Percentiles rank a stretch among this genome's conserved stretches.
Conservation (phyloP, 2,329 filamentous ascomycete species). For the Aspergillus sp. region DNA sequence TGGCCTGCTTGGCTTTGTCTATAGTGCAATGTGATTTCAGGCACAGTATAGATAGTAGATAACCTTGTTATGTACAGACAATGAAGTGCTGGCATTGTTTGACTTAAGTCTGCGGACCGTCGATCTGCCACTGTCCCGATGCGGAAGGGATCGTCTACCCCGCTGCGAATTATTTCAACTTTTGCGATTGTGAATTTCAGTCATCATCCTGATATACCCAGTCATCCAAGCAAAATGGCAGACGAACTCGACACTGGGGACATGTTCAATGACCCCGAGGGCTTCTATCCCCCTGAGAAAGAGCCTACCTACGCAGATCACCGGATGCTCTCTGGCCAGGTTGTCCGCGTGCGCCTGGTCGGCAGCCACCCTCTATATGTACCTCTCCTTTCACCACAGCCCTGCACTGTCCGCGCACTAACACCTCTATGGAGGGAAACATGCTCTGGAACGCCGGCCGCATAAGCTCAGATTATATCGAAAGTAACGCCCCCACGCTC, state of each 20-base stretch:
- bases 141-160: background rate
- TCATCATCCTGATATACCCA: background rate
- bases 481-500: constrained; percentile 60
- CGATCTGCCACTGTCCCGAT: background rate
- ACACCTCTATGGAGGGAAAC: constrained; percentile 60
- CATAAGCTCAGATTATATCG: constrained; percentile 74
- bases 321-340: constrained; percentile 64
- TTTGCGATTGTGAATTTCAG: too few relatives aligned
- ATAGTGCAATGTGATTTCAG: too few relatives aligned
- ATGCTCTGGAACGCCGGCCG: constrained; percentile 88
- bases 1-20: too few relatives aligned
- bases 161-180: background rate
- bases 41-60: too few relatives aligned
- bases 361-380: constrained; percentile 85
- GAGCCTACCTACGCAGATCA: constrained; percentile 72
- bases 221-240: constrained; percentile 21
- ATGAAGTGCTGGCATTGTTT: too few relatives aligned
- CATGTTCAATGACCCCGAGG: constrained; percentile 78
- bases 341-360: constrained; percentile 72
- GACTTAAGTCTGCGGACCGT: too few relatives aligned
- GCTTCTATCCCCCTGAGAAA: constrained; percentile 76
- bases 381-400: constrained; percentile 31
- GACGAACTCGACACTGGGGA: constrained; percentile 41
- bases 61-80: too few relatives aligned
- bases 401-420: background rate